These are phyloP conservation scores for Mycena sanguinolenta DNA, from an alignment of 768 basidiomycete species.

Conservation along the genomic window DNA sequence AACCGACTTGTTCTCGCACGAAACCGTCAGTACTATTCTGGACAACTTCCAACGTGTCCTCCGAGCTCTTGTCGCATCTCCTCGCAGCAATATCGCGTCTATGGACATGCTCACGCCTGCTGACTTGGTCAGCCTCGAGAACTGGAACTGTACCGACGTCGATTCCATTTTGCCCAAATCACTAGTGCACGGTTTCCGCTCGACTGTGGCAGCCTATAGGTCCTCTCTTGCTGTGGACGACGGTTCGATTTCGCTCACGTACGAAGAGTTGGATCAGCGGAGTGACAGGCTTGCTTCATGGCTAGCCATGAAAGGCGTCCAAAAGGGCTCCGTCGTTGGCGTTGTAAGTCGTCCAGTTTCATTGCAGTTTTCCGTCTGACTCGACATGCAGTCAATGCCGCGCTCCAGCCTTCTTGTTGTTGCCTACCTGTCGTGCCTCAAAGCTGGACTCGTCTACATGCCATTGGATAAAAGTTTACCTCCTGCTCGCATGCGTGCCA, in stretches of 20 bases:
- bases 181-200: conserved; percentile 12
- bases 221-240: conserved; percentile 8
- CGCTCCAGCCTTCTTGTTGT: conserved; percentile 10
- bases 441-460: conserved; percentile 13
- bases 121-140: conserved; percentile 14
- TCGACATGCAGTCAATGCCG: conserved; percentile 5
- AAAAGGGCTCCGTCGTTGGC: conserved; percentile 9
- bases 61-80: conserved; percentile 7
- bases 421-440: conserved; percentile 9
- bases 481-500: conserved; percentile 4
- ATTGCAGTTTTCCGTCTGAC: not conserved
- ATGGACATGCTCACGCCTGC: conserved; percentile 14
- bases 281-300: conserved; percentile 13
- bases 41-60: conserved; percentile 9
- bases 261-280: conserved; percentile 14
- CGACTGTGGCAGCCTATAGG: conserved; percentile 6
- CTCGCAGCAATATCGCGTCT: conserved; percentile 7
- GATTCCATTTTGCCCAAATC: conserved; percentile 6
- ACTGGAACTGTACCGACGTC: conserved; percentile 2
- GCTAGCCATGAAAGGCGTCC: conserved; percentile 3
- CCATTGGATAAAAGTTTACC: conserved; percentile 5
- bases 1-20: conserved; percentile 14
- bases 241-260: conserved; percentile 11
- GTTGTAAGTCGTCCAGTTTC: conserved; percentile 7
- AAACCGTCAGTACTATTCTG: conserved; percentile 3